phyloP scores from a whole-genome alignment of 352 stramenopile species.

The Phytophthora pistaciae region DNA sequence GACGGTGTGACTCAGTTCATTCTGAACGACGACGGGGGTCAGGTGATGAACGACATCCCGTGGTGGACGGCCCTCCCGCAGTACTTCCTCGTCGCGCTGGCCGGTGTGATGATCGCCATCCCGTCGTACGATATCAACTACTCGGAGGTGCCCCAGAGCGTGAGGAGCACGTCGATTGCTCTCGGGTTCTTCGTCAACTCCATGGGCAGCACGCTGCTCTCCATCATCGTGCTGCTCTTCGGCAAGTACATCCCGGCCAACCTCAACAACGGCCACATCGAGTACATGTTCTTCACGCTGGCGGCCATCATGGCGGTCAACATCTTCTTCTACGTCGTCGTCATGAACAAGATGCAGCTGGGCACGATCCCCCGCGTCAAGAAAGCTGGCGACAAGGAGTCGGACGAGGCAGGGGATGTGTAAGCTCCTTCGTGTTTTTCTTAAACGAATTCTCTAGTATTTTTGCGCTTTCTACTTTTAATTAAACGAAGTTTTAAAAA shows the following conservation, averaged over 20 bases:
- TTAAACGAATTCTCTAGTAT: background rate
- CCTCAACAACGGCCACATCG: conserved; percentile 6
- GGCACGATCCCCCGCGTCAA: conserved; percentile 3
- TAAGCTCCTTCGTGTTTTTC: background rate
- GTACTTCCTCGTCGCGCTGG: conserved; percentile 1
- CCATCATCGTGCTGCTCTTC: conserved; percentile 4
- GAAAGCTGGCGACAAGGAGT: background rate
- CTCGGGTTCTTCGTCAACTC: conserved; percentile 6
- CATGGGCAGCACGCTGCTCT: conserved; percentile 4
- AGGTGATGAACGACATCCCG: conserved; percentile 6
- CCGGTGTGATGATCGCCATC: conserved; percentile 8
- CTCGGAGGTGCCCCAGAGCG: conserved; percentile 7
- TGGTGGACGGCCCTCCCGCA: conserved; percentile 4
- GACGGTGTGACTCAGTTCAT: background rate
- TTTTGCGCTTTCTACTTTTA: background rate
- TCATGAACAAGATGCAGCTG: conserved; percentile 9
- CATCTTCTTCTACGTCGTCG: conserved; percentile 5
- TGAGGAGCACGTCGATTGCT: conserved; percentile 1
- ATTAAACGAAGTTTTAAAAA: too few relatives aligned
- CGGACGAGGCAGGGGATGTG: background rate
- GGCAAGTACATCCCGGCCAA: conserved; percentile 7
- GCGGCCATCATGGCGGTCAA: conserved; percentile 5
- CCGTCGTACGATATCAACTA: conserved; percentile 10
- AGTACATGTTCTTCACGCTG: conserved; percentile 11
- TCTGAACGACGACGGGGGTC: background rate